Percentiles rank a stretch among this genome's conserved stretches.
phyloP scores from a whole-genome alignment of 202 grass and related monocot species.

The Zoysia matrella region DNA sequence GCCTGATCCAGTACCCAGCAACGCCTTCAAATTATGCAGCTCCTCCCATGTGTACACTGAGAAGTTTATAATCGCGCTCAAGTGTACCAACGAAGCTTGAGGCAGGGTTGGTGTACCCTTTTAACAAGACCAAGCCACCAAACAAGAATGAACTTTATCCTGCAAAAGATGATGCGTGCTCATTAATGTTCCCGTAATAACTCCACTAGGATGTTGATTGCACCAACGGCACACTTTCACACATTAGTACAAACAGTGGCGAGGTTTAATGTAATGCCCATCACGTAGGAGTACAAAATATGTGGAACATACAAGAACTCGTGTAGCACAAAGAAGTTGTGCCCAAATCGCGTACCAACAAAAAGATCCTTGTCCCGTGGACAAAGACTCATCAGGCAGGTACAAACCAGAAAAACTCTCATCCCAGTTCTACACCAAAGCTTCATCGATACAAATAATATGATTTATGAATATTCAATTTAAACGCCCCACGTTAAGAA shows the following conservation, averaged over 20 bases:
- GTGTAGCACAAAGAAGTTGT: neutral
- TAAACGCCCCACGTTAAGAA: neutral
- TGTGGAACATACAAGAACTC: too few species aligned
- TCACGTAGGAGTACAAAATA: neutral
- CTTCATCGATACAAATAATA: neutral
- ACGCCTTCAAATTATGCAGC: too few species aligned
- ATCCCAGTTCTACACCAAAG: neutral
- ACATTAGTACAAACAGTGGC: neutral
- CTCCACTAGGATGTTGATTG: neutral
- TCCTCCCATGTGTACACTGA: neutral
- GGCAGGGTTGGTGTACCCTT: conserved; percentile 26
- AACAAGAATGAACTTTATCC: conserved; percentile 42
- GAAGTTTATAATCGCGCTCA: conserved; percentile 13
- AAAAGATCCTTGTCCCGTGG: neutral
- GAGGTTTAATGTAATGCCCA: neutral
- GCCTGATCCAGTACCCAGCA: conserved; percentile 13
- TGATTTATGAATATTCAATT: neutral
- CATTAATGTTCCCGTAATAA: conserved; percentile 35
- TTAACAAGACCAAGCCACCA: conserved; percentile 22
- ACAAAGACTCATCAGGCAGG: neutral
- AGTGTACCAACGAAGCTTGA: conserved; percentile 3
- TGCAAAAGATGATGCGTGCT: conserved; percentile 29
- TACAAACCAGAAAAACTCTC: neutral
- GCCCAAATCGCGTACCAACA: neutral
- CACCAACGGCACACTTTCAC: neutral